These are phyloP conservation scores for Drechslera avenae DNA, from an alignment of 2,329 filamentous ascomycete genomes.

Conservation along the genomic window DNA sequence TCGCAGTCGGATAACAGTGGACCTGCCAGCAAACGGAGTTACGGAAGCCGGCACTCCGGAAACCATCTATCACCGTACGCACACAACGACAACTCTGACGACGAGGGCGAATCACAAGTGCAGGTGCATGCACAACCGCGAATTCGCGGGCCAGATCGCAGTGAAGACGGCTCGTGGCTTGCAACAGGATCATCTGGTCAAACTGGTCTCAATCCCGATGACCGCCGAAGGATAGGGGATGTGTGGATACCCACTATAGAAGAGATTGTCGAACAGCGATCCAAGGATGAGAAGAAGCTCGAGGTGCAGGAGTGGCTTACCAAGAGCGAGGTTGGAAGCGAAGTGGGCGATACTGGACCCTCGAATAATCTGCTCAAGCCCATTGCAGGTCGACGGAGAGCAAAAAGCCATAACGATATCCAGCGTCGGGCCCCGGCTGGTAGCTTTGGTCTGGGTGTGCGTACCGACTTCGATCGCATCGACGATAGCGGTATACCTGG, in stretches of 20 bases:
- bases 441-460: constrained; percentile 41
- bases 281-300: constrained; percentile 57
- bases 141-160: constrained; percentile 46
- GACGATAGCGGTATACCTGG: constrained; percentile 55
- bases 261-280: constrained; percentile 55
- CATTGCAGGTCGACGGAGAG: constrained; percentile 49
- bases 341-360: constrained; percentile 49
- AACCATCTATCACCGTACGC: constrained; percentile 48
- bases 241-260: constrained; percentile 56
- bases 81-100: constrained; percentile 41
- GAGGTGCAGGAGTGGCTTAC: constrained; percentile 61
- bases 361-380: constrained; percentile 36
- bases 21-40: constrained; percentile 43
- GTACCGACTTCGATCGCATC: constrained; percentile 35
- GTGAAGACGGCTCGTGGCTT: constrained; percentile 56
- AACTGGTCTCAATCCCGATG: constrained; percentile 54
- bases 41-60: constrained; percentile 42
- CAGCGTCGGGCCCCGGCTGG: constrained; percentile 28
- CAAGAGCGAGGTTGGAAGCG: constrained; percentile 54
- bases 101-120: constrained; percentile 35
- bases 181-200: constrained; percentile 48
- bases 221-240: constrained; percentile 50
- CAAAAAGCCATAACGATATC: constrained; percentile 54
- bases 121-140: constrained; percentile 24
- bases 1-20: constrained; percentile 42